Evolutionary conservation across 305 asterid species (phyloP).

Genomic region (Fraxinus sp.): DNA sequence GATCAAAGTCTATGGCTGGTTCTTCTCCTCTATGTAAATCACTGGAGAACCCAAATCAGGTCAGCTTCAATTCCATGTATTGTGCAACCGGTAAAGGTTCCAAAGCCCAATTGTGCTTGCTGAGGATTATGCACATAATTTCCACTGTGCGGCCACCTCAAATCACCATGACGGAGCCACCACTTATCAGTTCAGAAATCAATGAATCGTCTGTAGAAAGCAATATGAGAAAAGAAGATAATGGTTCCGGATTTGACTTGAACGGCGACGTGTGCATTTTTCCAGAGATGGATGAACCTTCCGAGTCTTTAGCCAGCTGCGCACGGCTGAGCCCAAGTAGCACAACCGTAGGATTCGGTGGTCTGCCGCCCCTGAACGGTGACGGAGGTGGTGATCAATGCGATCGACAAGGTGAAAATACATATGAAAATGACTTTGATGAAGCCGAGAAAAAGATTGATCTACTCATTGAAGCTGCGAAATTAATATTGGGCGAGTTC

Average conservation of each 20-base stretch:
- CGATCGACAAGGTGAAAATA: slow-evolving; percentile 19
- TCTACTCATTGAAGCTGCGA: slow-evolving; percentile 51
- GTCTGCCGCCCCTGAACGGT: background rate
- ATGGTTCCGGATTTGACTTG: background rate
- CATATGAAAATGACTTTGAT: background rate
- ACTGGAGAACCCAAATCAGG: background rate
- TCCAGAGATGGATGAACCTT: background rate
- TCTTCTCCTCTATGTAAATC: slow-evolving; percentile 8
- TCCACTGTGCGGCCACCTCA: slow-evolving; percentile 42
- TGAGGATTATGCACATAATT: slow-evolving; percentile 43
- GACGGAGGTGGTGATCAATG: slow-evolving; percentile 7
- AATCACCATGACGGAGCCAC: slow-evolving; percentile 19
- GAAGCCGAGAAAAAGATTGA: slow-evolving; percentile 22
- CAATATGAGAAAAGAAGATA: background rate
- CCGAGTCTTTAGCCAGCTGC: background rate
- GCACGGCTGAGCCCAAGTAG: background rate
- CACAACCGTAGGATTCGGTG: background rate
- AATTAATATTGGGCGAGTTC: slow-evolving; percentile 42
- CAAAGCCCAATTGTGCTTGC: slow-evolving; percentile 47
- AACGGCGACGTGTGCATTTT: background rate
- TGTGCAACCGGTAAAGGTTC: slow-evolving; percentile 32
- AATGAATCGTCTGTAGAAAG: background rate
- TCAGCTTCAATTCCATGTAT: background rate
- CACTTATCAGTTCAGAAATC: background rate
- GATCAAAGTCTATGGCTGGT: slow-evolving; percentile 26